Percentiles rank a stretch among this genome's conserved stretches.
Conservation (phyloP, 1,139 yeast species). For the Debaryomycetaceae sp. region DNA sequence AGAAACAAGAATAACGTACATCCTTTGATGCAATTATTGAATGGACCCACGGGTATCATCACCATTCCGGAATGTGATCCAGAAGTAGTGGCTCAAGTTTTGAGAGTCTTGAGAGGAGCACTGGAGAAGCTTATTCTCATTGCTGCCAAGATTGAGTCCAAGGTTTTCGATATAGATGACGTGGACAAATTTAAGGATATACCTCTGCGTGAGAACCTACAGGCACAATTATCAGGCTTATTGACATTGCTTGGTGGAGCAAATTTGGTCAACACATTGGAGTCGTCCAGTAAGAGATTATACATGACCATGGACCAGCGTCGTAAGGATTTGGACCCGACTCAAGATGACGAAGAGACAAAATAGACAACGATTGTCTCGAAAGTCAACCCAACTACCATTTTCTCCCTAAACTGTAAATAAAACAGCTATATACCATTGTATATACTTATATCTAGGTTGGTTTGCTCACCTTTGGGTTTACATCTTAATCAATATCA, state of each 20-base stretch:
- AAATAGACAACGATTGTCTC: neutral
- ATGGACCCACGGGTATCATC: conserved; percentile 87
- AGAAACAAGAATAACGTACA: conserved; percentile 47
- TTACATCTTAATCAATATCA: neutral
- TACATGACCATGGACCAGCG: conserved; percentile 72
- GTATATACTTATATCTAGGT: neutral
- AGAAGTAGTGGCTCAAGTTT: conserved; percentile 53
- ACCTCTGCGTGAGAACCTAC: conserved; percentile 69
- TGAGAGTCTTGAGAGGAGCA: conserved; percentile 58
- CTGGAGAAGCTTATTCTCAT: conserved; percentile 74
- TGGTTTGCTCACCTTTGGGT: neutral
- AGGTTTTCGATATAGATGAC: conserved; percentile 49
- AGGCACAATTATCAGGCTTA: conserved; percentile 81
- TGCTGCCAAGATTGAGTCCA: conserved; percentile 78
- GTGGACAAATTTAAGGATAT: conserved; percentile 66
- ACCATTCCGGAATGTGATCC: conserved; percentile 70
- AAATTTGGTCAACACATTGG: conserved; percentile 79
- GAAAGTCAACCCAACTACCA: neutral
- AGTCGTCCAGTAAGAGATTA: conserved; percentile 60
- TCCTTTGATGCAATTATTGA: conserved; percentile 65
- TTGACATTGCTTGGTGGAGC: conserved; percentile 84
- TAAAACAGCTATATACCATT: neutral
- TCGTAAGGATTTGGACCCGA: conserved; percentile 40
- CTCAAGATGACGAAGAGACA: conserved; percentile 8
- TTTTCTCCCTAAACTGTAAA: neutral